Base-by-base conservation (phyloP, 495 filamentous ascomycete species). In the Clohesyomyces aquaticus region DNA sequence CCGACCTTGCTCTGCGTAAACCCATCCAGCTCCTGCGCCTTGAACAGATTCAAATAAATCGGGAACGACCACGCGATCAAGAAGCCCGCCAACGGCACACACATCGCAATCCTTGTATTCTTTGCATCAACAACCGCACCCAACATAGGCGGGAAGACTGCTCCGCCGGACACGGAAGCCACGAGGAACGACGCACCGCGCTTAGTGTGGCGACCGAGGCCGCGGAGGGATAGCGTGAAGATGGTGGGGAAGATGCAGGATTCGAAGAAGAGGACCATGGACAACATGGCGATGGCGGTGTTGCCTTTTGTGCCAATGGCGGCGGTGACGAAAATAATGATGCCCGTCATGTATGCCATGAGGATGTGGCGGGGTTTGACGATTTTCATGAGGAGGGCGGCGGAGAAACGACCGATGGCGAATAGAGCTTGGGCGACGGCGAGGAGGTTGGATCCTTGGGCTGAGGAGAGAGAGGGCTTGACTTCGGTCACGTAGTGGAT, bases 191-290 rank as follows among this genome's bases (percentile, higher is more conserved):
- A 87, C 1, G 84, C 83, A 14, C 85, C 87, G 19, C 82, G 78
- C 73, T 91, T 91, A 0, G 87, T 90, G 58, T 85, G 86, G 19
- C 82, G 78, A 4, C 87, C 88, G 0, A 91, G 80, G 4, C 88
- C 88, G 43, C 88, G 82, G 29, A 93, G 78, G 1, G 84, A 82
- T 0, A 91, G 78, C 3, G 84, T 80, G 74, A 88, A 89, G 56
- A 89, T 85, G 6, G 88, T 82, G 0, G 89, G 87, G 79, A 87
- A 91, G 58, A 61, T 61, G 32, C 58, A 61, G 21, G 58, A 61
- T 26, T 62, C 88, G 66, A 85, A 90, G 75, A 86, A 87, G 25
- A 91, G 82, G 9, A 87, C 83, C 12, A 89, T 71, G 67, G 78
- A 83, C 10, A 89, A 75, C 75, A 88, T 78, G 21, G 80, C 80